Conservation (phyloP, 2,329 filamentous ascomycete genomes). For the Colletotrichum neosansevieriae region DNA sequence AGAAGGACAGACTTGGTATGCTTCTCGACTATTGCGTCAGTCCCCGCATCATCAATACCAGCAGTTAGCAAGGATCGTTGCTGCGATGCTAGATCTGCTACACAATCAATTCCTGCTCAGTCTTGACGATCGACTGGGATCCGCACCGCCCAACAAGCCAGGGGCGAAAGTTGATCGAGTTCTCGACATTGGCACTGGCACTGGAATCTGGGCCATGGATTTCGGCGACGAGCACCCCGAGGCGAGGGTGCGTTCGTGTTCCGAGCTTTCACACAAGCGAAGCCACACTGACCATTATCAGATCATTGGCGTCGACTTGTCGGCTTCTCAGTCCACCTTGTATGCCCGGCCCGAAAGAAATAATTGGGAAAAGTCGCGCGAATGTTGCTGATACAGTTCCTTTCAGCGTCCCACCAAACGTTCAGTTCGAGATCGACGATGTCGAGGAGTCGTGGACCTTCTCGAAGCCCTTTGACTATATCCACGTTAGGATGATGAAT, state of each 20-base stretch:
- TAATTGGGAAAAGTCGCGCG: background rate
- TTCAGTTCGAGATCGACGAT: constrained; percentile 58
- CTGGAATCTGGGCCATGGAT: background rate
- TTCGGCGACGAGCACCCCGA: background rate
- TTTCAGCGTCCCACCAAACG: background rate
- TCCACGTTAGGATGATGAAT: constrained; percentile 65
- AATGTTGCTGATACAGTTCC: background rate
- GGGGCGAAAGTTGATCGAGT: background rate
- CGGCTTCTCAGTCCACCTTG: background rate
- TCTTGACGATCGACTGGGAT: constrained; percentile 1
- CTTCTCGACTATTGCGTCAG: background rate
- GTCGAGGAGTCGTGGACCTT: constrained; percentile 63
- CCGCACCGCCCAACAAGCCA: background rate
- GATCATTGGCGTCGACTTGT: constrained; percentile 6
- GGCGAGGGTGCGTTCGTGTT: background rate
- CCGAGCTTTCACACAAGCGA: background rate
- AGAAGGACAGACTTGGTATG: constrained; percentile 8
- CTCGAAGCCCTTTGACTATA: constrained; percentile 64
- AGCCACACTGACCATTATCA: background rate
- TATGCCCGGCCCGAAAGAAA: background rate
- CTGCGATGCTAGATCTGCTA: background rate
- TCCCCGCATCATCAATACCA: no score
- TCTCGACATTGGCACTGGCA: constrained; percentile 4
- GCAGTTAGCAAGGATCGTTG: background rate
- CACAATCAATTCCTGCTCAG: background rate